phyloP scores from a whole-genome alignment of 352 stramenopile species.

The Phytophthora crassamura region DNA sequence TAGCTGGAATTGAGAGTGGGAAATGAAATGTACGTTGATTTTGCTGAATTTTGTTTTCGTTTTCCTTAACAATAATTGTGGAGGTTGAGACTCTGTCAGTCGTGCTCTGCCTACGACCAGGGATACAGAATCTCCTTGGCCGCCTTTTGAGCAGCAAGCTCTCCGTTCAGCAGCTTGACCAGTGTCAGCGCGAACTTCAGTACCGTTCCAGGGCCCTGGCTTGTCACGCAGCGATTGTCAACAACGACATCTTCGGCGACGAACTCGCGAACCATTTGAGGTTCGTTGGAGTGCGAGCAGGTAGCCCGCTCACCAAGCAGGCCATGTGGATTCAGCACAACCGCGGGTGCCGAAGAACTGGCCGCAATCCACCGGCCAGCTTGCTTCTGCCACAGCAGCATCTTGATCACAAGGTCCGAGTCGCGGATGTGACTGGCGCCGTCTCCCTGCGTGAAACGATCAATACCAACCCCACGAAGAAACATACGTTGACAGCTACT shows the following conservation, averaged over 20 bases:
- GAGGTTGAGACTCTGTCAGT: background rate
- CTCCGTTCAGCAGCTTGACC: conserved; percentile 60
- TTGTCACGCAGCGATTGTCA: conserved; percentile 64
- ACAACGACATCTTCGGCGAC: conserved; percentile 67
- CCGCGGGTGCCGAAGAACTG: conserved; percentile 51
- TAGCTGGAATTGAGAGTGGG: conserved; percentile 8
- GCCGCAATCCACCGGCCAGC: conserved; percentile 60
- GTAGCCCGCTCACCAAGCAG: conserved; percentile 59
- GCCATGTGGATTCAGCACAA: conserved; percentile 54
- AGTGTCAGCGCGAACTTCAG: conserved; percentile 63
- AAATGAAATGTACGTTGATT: conserved; percentile 1
- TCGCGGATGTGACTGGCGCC: conserved; percentile 53
- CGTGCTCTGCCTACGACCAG: conserved; percentile 23
- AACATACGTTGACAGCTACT: conserved; percentile 2
- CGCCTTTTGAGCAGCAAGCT: conserved; percentile 43
- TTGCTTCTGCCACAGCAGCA: conserved; percentile 64
- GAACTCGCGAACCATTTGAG: conserved; percentile 54
- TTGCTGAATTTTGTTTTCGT: background rate
- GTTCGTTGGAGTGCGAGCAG: conserved; percentile 48
- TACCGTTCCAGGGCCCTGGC: conserved; percentile 55
- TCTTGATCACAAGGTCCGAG: conserved; percentile 66
- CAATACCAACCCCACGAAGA: background rate
- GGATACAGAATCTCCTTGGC: conserved; percentile 49
- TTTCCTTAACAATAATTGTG: no score
- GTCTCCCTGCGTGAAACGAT: conserved; percentile 41